Conservation (phyloP, 2,329 filamentous ascomycete genomes). For the Rasamsonia emersonii region DNA sequence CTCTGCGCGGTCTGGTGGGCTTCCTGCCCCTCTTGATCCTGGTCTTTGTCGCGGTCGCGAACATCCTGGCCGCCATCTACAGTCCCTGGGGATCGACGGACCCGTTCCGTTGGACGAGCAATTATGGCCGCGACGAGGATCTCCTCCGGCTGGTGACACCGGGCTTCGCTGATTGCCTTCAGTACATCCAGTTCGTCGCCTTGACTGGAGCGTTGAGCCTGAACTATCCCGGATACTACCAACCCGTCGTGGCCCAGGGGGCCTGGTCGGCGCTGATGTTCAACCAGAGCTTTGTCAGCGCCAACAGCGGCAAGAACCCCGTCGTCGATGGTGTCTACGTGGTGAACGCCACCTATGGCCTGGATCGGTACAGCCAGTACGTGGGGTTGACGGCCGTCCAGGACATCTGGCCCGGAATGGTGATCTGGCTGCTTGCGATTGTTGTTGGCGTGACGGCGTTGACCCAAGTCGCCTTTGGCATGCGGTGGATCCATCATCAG, state of each 20-base stretch:
- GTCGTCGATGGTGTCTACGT: conserved; percentile 81
- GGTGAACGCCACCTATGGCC: conserved; percentile 66
- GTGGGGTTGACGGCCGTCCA: conserved; percentile 66
- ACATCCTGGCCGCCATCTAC: conserved; percentile 72
- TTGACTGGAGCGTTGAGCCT: conserved; percentile 81
- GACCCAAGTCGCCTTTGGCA: conserved; percentile 66
- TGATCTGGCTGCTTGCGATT: conserved; percentile 78
- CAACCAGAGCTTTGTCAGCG: conserved; percentile 76
- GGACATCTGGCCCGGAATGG: conserved; percentile 92
- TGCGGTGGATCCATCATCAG: conserved; percentile 66
- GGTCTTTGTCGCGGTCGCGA: conserved; percentile 70
- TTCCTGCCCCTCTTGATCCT: conserved; percentile 74
- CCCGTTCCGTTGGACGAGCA: conserved; percentile 93
- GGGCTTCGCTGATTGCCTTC: conserved; percentile 90
- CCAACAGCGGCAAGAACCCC: conserved; percentile 55
- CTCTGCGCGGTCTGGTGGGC: conserved; percentile 59
- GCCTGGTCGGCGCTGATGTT: conserved; percentile 90
- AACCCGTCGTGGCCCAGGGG: conserved; percentile 78
- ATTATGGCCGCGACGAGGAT: conserved; percentile 91
- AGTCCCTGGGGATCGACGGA: conserved; percentile 92
- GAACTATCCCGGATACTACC: conserved; percentile 88
- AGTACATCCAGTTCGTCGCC: conserved; percentile 90
- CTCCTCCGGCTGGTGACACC: conserved; percentile 85
- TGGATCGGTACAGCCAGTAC: conserved; percentile 70
- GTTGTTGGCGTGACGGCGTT: conserved; percentile 58